These are phyloP conservation scores for Stromatinia cepivora DNA, from an alignment of 2,329 filamentous ascomycete genomes.

Conservation along the genomic window DNA sequence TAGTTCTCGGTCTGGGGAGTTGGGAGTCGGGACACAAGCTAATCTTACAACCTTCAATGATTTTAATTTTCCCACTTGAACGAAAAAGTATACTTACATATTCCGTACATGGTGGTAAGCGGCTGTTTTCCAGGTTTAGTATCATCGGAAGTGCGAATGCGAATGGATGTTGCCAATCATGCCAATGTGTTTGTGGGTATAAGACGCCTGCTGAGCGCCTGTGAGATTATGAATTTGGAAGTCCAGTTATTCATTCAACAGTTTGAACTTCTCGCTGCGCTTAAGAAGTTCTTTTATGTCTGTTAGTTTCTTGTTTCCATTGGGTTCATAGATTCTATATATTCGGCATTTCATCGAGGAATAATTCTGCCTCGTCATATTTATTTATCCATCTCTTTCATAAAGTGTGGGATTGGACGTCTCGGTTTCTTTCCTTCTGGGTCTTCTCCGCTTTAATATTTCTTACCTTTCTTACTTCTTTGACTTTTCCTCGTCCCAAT, in stretches of 20 bases:
- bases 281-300: slow-evolving; percentile 12
- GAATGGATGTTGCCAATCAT: slow-evolving; percentile 16
- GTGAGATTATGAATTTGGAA: slow-evolving; percentile 14
- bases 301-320: slow-evolving; percentile 15
- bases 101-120: slow-evolving; percentile 14
- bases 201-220: slow-evolving; percentile 19
- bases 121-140: slow-evolving; percentile 24
- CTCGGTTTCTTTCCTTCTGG: slow-evolving; percentile 10
- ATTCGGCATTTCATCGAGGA: background rate
- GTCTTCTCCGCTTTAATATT: slow-evolving; percentile 7
- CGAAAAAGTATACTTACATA: background rate
- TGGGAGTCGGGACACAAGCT: background rate
- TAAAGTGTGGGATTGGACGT: slow-evolving; percentile 2
- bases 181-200: slow-evolving; percentile 14
- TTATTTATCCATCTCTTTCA: slow-evolving; percentile 5
- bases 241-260: slow-evolving; percentile 14
- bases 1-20: slow-evolving; percentile 6
- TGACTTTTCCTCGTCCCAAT: background rate
- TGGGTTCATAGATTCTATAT: slow-evolving; percentile 18
- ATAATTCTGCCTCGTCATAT: background rate
- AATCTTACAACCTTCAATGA: background rate
- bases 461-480: background rate
- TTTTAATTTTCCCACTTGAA: background rate
- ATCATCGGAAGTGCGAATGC: slow-evolving; percentile 9
- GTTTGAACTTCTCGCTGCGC: slow-evolving; percentile 16